Percentiles rank a stretch among this genome's conserved stretches.
Conservation (phyloP, 345 rosid species). For the Nephelium lappaceum region DNA sequence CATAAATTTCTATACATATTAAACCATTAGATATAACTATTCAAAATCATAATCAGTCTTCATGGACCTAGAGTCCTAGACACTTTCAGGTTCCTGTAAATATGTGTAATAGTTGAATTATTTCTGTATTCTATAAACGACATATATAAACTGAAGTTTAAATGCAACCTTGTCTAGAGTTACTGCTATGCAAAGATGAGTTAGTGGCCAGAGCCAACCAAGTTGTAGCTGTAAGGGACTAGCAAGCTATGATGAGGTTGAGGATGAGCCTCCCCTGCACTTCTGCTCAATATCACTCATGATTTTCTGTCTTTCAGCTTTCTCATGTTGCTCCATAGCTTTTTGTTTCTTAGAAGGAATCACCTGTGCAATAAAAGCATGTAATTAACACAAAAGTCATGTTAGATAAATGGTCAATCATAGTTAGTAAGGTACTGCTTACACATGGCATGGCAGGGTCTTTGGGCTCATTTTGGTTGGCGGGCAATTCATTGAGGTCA, state of each 20-base stretch:
- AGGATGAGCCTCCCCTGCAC: slow-evolving; percentile 17
- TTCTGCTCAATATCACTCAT: slow-evolving; percentile 17
- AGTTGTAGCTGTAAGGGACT: slow-evolving; percentile 17
- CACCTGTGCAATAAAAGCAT: slow-evolving; percentile 24
- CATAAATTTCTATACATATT: not conserved
- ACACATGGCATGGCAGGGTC: slow-evolving; percentile 27
- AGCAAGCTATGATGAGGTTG: slow-evolving; percentile 18
- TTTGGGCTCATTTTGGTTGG: slow-evolving; percentile 27
- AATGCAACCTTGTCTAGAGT: slow-evolving; percentile 6
- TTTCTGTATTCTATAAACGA: not conserved
- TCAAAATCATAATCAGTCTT: not conserved
- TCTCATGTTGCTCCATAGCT: not conserved
- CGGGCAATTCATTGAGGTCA: slow-evolving; percentile 60
- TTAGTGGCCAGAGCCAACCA: slow-evolving; percentile 37
- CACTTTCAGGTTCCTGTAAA: not conserved
- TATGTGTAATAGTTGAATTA: not conserved
- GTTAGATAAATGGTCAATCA: not conserved
- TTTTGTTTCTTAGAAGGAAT: slow-evolving; percentile 23
- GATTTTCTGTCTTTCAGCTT: slow-evolving; percentile 13
- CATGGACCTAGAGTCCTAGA: not conserved
- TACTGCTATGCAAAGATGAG: slow-evolving; percentile 20
- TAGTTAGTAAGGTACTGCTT: not conserved
- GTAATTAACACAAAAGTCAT: not conserved
- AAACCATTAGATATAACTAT: not conserved
- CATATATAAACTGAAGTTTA: not conserved